Evolutionary conservation across 2,329 filamentous ascomycete genomes (phyloP).

Genomic region (Pezicula radicicola): DNA sequence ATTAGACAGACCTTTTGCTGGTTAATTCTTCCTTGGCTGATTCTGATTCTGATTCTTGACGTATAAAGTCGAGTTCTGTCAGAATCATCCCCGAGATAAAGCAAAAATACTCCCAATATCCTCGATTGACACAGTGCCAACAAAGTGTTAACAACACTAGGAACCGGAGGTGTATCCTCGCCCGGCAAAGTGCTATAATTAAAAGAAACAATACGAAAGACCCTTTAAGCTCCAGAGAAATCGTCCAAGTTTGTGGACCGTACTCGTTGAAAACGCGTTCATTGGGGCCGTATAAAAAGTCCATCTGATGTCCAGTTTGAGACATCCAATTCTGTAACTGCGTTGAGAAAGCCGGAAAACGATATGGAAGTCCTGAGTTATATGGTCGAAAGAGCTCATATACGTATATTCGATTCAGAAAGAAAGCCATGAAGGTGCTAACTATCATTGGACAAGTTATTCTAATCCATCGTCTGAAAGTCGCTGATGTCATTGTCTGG

Average conservation of each 20-base stretch:
- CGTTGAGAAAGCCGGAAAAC: neutral
- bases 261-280: neutral
- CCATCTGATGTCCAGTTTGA: neutral
- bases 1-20: neutral
- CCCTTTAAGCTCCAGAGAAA: neutral
- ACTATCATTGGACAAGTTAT: conserved; percentile 37
- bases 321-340: neutral
- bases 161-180: neutral
- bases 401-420: conserved; percentile 38
- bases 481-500: conserved; percentile 35
- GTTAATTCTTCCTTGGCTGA: neutral
- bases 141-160: neutral
- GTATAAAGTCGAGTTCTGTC: neutral
- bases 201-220: neutral
- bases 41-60: neutral
- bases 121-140: neutral
- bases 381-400: conserved; percentile 21
- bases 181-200: neutral
- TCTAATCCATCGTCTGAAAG: conserved; percentile 40
- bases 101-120: neutral
- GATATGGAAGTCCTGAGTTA: neutral
- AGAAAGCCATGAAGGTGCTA: conserved; percentile 36
- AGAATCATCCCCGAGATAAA: neutral
- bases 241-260: neutral
- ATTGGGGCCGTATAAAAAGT: neutral